These are phyloP conservation scores for Ceratopteris richardii DNA, from an alignment of 75 land plant genomes.

Conservation along the genomic window DNA sequence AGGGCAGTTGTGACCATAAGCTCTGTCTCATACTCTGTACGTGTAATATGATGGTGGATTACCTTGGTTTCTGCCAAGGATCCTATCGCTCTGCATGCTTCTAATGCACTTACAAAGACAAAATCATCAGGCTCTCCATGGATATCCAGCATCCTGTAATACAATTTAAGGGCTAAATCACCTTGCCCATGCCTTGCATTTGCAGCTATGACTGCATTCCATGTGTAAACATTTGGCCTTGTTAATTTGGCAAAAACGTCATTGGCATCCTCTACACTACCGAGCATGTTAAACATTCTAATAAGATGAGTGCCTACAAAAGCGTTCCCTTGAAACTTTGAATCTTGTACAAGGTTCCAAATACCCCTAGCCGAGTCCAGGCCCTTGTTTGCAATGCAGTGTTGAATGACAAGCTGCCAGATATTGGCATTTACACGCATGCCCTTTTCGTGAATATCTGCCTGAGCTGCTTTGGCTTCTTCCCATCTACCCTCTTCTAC, in stretches of 20 bases:
- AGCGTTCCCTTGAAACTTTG: neutral
- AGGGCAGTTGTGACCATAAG: neutral
- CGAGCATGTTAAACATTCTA: neutral
- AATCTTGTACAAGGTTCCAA: neutral
- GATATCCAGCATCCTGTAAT: conserved; percentile 29
- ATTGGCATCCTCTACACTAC: conserved; percentile 35
- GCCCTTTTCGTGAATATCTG: neutral
- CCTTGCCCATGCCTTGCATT: conserved; percentile 34
- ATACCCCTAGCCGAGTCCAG: conserved; percentile 2
- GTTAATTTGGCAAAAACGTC: conserved; percentile 41
- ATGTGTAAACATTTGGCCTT: conserved; percentile 38
- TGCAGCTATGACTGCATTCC: conserved; percentile 51
- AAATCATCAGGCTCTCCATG: conserved; percentile 32
- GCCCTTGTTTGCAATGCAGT: neutral
- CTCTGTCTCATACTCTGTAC: conserved; percentile 1
- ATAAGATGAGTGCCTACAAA: conserved; percentile 6
- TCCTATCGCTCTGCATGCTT: conserved; percentile 38
- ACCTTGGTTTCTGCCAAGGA: neutral
- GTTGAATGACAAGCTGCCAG: neutral
- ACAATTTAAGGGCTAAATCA: conserved; percentile 33
- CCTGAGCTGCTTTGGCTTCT: conserved; percentile 1
- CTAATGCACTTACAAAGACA: conserved; percentile 34
- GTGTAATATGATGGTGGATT: neutral
- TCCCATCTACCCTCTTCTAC: neutral
- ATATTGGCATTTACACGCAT: conserved; percentile 1